phyloP scores from a whole-genome alignment of 352 stramenopile genomes.

The Pythium pyrilobum region DNA sequence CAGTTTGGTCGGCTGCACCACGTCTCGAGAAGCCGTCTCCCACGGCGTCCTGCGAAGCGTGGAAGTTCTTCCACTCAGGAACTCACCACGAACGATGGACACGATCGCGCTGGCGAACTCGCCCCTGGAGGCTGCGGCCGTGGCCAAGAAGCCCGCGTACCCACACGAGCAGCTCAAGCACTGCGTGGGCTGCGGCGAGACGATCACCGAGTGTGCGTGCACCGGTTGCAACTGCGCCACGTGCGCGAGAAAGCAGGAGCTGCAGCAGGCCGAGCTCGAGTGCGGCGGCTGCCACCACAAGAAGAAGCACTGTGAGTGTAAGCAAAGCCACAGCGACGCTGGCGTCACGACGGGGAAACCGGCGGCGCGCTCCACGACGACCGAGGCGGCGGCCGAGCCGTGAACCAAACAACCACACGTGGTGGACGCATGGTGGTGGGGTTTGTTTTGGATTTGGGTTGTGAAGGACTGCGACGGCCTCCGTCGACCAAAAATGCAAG shows the following conservation, averaged over 20 bases:
- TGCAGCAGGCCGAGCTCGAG: constrained; percentile 1
- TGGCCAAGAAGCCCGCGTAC: constrained; percentile 1
- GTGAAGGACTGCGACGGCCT: too few species aligned
- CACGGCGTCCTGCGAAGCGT: too few species aligned
- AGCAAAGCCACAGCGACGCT: background rate
- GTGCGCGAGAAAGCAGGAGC: constrained; percentile 16
- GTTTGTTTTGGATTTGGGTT: too few species aligned
- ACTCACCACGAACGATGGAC: too few species aligned
- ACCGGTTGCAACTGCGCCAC: constrained; percentile 8
- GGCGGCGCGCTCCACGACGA: background rate
- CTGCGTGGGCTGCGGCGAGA: constrained; percentile 1
- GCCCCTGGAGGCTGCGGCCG: background rate
- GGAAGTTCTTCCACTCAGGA: too few species aligned
- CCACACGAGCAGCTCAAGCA: background rate
- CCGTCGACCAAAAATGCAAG: too few species aligned
- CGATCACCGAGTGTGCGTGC: background rate
- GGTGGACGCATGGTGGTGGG: too few species aligned
- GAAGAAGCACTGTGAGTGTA: constrained; percentile 7
- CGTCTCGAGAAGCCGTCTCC: too few species aligned
- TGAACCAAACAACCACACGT: background rate
- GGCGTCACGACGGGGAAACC: background rate
- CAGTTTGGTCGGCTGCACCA: too few species aligned
- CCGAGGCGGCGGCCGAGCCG: background rate
- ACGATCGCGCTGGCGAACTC: background rate
- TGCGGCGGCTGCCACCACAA: constrained; percentile 5